Percentiles rank a stretch among this genome's conserved stretches.
phyloP scores from a whole-genome alignment of 345 rosid species.

The Erucastrum elatum region DNA sequence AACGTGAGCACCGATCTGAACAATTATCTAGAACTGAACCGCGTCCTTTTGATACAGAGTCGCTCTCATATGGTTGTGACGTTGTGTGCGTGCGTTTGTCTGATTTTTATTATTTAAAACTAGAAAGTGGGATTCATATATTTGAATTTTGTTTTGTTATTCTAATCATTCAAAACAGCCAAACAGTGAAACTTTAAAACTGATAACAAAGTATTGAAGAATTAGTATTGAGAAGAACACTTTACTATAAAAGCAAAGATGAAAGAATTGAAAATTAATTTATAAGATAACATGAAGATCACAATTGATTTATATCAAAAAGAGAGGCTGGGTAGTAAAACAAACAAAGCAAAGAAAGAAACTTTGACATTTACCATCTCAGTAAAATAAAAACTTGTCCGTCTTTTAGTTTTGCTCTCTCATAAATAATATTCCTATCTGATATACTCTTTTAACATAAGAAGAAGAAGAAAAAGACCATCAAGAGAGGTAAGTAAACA shows the following conservation, averaged over 20 bases:
- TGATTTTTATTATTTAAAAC: background rate
- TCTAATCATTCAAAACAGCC: background rate
- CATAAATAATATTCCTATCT: slow-evolving; percentile 19
- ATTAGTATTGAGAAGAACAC: background rate
- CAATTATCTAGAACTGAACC: background rate
- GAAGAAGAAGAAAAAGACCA: background rate
- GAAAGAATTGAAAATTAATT: background rate
- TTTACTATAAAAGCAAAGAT: background rate
- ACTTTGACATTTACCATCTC: slow-evolving; percentile 38
- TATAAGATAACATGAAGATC: slow-evolving; percentile 19
- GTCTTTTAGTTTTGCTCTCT: slow-evolving; percentile 36
- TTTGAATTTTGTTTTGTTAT: background rate
- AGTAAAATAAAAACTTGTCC: slow-evolving; percentile 9
- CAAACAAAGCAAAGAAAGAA: slow-evolving; percentile 18
- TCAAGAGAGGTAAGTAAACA: slow-evolving; percentile 26
- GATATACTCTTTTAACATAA: slow-evolving; percentile 20
- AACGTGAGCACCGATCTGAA: background rate
- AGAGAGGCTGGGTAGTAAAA: background rate
- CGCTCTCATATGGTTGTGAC: background rate
- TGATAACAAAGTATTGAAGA: background rate
- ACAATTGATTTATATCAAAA: slow-evolving; percentile 27
- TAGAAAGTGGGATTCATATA: background rate
- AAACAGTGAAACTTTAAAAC: too few species aligned
- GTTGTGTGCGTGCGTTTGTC: background rate
- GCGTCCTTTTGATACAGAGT: background rate